A percentile compares a stretch with the other conserved stretches of the same genome.
These are phyloP conservation scores for Synchytrium microbalum DNA, from an alignment of 371 early-diverging fungal species.

Conservation along the genomic window DNA sequence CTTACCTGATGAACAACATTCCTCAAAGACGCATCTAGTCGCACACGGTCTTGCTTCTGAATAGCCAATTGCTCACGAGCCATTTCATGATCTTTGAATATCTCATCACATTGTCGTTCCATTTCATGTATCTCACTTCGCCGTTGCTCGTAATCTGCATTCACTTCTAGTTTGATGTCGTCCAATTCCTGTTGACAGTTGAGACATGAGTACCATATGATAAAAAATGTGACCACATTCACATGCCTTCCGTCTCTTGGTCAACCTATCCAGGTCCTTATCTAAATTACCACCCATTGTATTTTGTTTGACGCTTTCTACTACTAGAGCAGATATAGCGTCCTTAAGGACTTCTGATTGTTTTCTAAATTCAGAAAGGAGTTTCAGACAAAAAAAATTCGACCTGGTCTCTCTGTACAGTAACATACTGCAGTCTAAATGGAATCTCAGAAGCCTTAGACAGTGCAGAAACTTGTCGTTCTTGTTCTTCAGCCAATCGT, in stretches of 20 bases:
- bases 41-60: conserved; percentile 38
- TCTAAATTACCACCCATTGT: conserved; percentile 38
- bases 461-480: conserved; percentile 34
- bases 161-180: conserved; percentile 31
- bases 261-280: conserved; percentile 41
- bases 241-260: conserved; percentile 28
- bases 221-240: not conserved
- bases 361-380: conserved; percentile 29
- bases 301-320: conserved; percentile 44
- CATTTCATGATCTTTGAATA: conserved; percentile 46
- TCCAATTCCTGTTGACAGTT: conserved; percentile 29
- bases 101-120: conserved; percentile 43
- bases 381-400: no score
- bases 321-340: conserved; percentile 38
- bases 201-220: conserved; percentile 1
- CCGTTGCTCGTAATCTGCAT: conserved; percentile 39
- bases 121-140: conserved; percentile 35
- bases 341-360: conserved; percentile 46
- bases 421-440: conserved; percentile 38
- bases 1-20: conserved; percentile 19
- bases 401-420: not conserved
- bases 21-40: conserved; percentile 30
- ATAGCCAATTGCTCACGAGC: conserved; percentile 42
- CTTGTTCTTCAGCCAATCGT: conserved; percentile 42
- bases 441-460: conserved; percentile 46